Percentiles rank a stretch among this genome's conserved stretches.
These are phyloP conservation scores for Apiospora rasikravindrae DNA, from an alignment of 2,329 filamentous ascomycete species.

Conservation along the genomic window DNA sequence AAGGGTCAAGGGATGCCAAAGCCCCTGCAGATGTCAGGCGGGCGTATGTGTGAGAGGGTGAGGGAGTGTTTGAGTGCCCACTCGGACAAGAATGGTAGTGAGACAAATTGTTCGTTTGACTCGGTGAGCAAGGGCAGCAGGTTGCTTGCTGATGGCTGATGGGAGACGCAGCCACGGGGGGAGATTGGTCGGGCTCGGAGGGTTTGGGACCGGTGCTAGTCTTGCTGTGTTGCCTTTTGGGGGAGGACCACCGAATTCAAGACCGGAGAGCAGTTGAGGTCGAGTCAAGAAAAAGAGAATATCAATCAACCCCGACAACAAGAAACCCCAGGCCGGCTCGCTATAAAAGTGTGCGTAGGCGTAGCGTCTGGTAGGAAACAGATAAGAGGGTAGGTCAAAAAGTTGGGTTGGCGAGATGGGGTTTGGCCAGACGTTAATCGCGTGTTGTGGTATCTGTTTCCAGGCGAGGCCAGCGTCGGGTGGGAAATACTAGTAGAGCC, in stretches of 20 bases:
- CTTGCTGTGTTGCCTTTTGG: neutral
- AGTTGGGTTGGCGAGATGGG: neutral
- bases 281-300: neutral
- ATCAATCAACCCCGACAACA: neutral
- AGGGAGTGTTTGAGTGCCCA: neutral
- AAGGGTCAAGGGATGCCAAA: slow-evolving; percentile 11
- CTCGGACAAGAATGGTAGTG: slow-evolving; percentile 13
- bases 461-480: neutral
- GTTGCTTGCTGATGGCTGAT: slow-evolving; percentile 11
- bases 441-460: neutral
- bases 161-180: neutral
- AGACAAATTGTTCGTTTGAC: slow-evolving; percentile 16
- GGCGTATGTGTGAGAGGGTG: neutral
- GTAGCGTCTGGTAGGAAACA: neutral
- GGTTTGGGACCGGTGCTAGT: slow-evolving; percentile 3
- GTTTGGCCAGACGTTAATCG: slow-evolving; percentile 4
- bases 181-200: slow-evolving; percentile 14
- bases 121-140: slow-evolving; percentile 1
- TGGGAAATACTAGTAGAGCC: neutral
- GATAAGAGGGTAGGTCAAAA: slow-evolving; percentile 8
- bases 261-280: neutral
- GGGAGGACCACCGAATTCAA: neutral
- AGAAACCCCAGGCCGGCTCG: neutral
- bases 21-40: slow-evolving; percentile 5
- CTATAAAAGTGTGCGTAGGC: neutral